These are phyloP conservation scores for Fusarium avenaceum DNA, from an alignment of 2,329 filamentous ascomycete genomes.

Conservation along the genomic window DNA sequence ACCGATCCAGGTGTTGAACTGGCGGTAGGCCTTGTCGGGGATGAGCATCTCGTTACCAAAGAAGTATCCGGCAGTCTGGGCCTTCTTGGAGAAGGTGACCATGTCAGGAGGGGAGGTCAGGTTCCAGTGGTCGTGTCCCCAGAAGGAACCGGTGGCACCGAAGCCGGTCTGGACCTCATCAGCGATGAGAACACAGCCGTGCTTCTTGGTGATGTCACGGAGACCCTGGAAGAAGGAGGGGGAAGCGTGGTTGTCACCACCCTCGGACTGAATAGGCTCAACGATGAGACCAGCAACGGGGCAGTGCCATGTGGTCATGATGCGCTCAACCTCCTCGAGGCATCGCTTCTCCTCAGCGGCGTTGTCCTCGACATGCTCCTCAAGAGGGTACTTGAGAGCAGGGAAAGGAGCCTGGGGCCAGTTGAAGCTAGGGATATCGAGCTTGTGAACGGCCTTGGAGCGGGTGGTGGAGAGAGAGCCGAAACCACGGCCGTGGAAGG, in stretches of 20 bases:
- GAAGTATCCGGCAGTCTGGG: conserved; percentile 87
- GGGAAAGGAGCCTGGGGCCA: conserved; percentile 90
- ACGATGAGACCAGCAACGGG: conserved; percentile 81
- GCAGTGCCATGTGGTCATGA: conserved; percentile 76
- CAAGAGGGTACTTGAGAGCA: conserved; percentile 80
- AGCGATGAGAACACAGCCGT: conserved; percentile 80
- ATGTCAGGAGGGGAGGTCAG: conserved; percentile 80
- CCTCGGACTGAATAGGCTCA: conserved; percentile 86
- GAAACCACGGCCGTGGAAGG: conserved; percentile 86
- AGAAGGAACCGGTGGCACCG: conserved; percentile 88
- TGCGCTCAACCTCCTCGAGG: conserved; percentile 77
- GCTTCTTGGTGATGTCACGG: conserved; percentile 77
- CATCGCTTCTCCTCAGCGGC: conserved; percentile 78
- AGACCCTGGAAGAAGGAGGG: conserved; percentile 83
- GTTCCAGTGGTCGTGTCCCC: conserved; percentile 89
- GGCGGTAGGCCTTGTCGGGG: conserved; percentile 85
- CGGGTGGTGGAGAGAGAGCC: conserved; percentile 83
- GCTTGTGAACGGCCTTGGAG: conserved; percentile 86
- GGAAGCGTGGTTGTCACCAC: conserved; percentile 86
- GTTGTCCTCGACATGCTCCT: conserved; percentile 78
- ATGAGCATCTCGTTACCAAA: conserved; percentile 80
- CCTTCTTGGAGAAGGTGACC: conserved; percentile 92
- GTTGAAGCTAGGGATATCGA: conserved; percentile 89
- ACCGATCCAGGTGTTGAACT: conserved; percentile 92
- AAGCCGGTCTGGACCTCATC: conserved; percentile 87